Percentiles rank a stretch among this genome's conserved stretches.
Evolutionary conservation across 257 asterid species (phyloP).

Genomic region (Lantana camara): DNA sequence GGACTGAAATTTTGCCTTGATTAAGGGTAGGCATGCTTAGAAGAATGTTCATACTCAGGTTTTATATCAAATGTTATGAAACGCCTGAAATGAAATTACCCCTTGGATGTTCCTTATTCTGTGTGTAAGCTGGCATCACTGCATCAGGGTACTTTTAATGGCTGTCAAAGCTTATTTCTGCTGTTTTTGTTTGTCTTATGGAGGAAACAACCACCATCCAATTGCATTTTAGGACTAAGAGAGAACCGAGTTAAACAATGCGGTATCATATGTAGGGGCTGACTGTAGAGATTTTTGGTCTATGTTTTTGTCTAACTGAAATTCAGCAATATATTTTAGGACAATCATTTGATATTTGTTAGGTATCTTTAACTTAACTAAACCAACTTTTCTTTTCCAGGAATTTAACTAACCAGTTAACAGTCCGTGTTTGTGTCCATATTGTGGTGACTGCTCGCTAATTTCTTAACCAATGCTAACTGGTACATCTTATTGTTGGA

Average conservation of each 20-base stretch:
- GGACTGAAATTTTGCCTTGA: conserved; percentile 7
- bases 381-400: conserved; percentile 20
- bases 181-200: background rate
- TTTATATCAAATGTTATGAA: background rate
- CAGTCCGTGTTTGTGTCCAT: conserved; percentile 63
- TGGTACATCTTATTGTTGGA: conserved; percentile 97
- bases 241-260: conserved; percentile 4
- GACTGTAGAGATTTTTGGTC: conserved; percentile 28
- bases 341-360: conserved; percentile 23
- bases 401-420: conserved; percentile 57
- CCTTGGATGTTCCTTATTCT: background rate
- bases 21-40: conserved; percentile 7
- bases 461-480: conserved; percentile 90
- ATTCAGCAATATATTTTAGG: conserved; percentile 13
- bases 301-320: conserved; percentile 11
- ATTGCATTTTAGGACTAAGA: conserved; percentile 15
- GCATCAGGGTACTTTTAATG: conserved; percentile 1
- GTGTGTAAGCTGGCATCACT: background rate
- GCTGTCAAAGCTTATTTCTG: conserved; percentile 14
- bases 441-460: conserved; percentile 79
- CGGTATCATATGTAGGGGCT: conserved; percentile 26
- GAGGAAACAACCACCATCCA: conserved; percentile 22
- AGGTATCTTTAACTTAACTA: conserved; percentile 30
- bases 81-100: background rate
- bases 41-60: conserved; percentile 19